Conservation (phyloP, 768 basidiomycete genomes). For the Xanthoconium purpureum region DNA sequence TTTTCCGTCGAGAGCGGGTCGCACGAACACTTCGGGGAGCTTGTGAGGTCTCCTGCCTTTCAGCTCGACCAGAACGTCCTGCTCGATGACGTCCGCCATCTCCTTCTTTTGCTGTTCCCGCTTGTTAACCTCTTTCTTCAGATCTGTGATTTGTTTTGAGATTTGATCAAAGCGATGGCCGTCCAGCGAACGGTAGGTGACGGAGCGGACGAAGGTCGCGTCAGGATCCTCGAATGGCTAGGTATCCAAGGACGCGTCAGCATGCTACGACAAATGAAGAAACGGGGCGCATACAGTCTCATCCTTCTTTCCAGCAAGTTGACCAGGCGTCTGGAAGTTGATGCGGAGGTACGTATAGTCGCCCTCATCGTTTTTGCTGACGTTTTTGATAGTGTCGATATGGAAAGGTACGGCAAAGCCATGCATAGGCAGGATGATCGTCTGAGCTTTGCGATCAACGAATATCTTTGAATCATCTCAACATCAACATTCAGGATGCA, state of each 20-base stretch:
- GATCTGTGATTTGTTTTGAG: slow-evolving; percentile 87
- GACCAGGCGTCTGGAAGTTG: slow-evolving; percentile 98
- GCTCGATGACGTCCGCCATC: slow-evolving; percentile 96
- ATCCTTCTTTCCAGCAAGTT: slow-evolving; percentile 96
- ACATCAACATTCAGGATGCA: slow-evolving; percentile 2
- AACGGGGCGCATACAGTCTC: slow-evolving; percentile 66
- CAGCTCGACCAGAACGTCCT: slow-evolving; percentile 84
- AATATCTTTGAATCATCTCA: slow-evolving; percentile 55
- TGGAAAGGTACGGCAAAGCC: slow-evolving; percentile 98
- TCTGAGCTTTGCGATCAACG: slow-evolving; percentile 87
- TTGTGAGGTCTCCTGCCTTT: slow-evolving; percentile 85
- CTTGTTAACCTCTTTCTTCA: slow-evolving; percentile 97
- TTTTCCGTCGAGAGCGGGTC: slow-evolving; percentile 94
- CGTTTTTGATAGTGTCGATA: slow-evolving; percentile 97
- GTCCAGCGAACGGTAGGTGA: slow-evolving; percentile 90
- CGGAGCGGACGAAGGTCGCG: slow-evolving; percentile 92
- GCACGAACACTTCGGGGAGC: slow-evolving; percentile 88
- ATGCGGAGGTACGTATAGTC: slow-evolving; percentile 93
- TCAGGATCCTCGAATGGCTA: slow-evolving; percentile 97
- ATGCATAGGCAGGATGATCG: slow-evolving; percentile 88
- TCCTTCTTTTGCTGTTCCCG: slow-evolving; percentile 97
- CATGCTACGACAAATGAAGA: not conserved
- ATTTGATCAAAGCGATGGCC: slow-evolving; percentile 85
- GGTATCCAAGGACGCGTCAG: not conserved
- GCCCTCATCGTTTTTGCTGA: slow-evolving; percentile 95